Evolutionary conservation across 225 moss, liverwort and hornwort genomes (phyloP).

Genomic region (Sphagnum tenellum): DNA sequence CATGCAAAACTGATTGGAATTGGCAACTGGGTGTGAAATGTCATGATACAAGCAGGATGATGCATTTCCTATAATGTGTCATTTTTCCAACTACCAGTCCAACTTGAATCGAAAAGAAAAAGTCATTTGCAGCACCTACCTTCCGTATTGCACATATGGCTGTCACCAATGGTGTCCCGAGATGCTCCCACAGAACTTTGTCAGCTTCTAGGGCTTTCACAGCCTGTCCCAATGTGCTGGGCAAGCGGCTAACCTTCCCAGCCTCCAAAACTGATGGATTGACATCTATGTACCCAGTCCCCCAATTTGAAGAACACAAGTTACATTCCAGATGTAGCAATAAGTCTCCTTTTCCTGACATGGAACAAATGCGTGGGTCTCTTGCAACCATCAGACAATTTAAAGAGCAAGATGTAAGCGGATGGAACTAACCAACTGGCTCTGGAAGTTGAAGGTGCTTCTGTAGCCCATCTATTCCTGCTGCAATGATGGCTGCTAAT

Average conservation of each 20-base stretch:
- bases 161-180: slow-evolving; percentile 33
- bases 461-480: slow-evolving; percentile 81
- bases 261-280: slow-evolving; percentile 23
- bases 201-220: slow-evolving; percentile 18
- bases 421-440: slow-evolving; percentile 37
- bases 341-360: no score
- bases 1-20: no score
- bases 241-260: slow-evolving; percentile 17
- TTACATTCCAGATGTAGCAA: no score
- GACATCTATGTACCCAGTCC: slow-evolving; percentile 10
- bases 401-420: no score
- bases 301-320: neutral
- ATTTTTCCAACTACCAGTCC: no score
- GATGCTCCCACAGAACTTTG: slow-evolving; percentile 12
- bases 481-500: slow-evolving; percentile 62
- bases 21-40: no score
- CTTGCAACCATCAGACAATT: no score
- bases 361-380: no score
- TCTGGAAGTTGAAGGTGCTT: slow-evolving; percentile 47
- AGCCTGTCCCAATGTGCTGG: slow-evolving; percentile 18
- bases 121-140: slow-evolving; percentile 7
- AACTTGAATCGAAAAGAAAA: no score
- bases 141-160: slow-evolving; percentile 24
- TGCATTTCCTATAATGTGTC: no score
- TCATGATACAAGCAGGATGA: no score